Conservation (phyloP, 345 rosid species). For the Brassica cretica region DNA sequence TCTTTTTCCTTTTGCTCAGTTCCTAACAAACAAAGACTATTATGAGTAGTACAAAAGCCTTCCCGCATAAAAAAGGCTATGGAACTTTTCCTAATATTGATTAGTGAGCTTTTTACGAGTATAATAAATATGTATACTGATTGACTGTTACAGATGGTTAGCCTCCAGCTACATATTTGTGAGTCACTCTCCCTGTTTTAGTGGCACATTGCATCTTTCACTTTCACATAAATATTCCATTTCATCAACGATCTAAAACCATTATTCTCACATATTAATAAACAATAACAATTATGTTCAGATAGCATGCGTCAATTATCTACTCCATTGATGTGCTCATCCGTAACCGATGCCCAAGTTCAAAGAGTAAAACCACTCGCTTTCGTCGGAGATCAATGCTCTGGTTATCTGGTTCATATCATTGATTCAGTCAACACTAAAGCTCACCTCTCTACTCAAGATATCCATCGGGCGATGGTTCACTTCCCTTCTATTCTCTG, state of each 20-base stretch:
- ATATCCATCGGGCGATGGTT: neutral
- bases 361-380: neutral
- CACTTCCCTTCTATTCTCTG: neutral
- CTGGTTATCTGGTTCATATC: neutral
- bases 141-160: neutral
- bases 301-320: neutral
- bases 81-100: neutral
- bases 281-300: neutral
- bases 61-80: neutral
- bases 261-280: neutral
- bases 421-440: neutral
- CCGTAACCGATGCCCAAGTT: neutral
- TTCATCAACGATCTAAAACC: neutral
- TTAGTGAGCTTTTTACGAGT: slow-evolving; percentile 5
- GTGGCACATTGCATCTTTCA: neutral
- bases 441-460: too few relatives aligned
- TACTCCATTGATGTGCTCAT: neutral
- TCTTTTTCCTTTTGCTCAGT: neutral
- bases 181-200: neutral
- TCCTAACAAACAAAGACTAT: neutral
- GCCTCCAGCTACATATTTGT: neutral
- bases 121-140: neutral
- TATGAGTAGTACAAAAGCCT: neutral
- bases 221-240: neutral
- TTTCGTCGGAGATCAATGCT: neutral